Evolutionary conservation across 176 grass and related monocot genomes (phyloP).

Genomic region (Juncus effusus): DNA sequence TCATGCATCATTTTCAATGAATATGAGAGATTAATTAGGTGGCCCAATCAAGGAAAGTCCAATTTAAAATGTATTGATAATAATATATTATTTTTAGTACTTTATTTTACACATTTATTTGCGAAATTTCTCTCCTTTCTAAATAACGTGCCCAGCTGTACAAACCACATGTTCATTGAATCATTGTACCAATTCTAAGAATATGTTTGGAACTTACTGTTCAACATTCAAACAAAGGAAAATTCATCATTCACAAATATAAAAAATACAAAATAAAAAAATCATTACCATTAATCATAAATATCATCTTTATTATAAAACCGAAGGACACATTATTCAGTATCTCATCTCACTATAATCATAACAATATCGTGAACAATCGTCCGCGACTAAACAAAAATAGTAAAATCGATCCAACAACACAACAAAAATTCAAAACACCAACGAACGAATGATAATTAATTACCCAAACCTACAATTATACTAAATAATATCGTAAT

Average conservation of each 20-base stretch:
- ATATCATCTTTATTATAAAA: too few relatives aligned
- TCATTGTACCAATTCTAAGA: too few relatives aligned
- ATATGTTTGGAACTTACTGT: too few relatives aligned
- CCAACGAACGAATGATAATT: not conserved
- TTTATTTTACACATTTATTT: slow-evolving; percentile 13
- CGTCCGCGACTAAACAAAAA: not conserved
- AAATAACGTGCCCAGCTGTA: slow-evolving; percentile 20
- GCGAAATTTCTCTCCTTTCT: not conserved
- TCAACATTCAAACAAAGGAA: too few relatives aligned
- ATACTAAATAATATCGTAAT: slow-evolving; percentile 13
- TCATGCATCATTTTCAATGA: slow-evolving; percentile 8
- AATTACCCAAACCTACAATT: not conserved
- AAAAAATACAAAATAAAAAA: too few relatives aligned
- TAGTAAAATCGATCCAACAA: slow-evolving; percentile 1
- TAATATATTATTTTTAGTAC: not conserved
- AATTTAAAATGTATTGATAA: slow-evolving; percentile 2
- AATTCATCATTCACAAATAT: too few relatives aligned
- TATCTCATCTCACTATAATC: slow-evolving; percentile 8
- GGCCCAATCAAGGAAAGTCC: slow-evolving; percentile 7
- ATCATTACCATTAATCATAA: too few relatives aligned
- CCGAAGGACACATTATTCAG: not conserved
- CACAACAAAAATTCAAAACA: slow-evolving; percentile 10
- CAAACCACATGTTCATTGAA: not conserved
- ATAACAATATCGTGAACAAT: slow-evolving; percentile 1
- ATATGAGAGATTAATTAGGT: not conserved